Conservation (phyloP, 202 grass and related monocot genomes). For the Zoysia matrella region DNA sequence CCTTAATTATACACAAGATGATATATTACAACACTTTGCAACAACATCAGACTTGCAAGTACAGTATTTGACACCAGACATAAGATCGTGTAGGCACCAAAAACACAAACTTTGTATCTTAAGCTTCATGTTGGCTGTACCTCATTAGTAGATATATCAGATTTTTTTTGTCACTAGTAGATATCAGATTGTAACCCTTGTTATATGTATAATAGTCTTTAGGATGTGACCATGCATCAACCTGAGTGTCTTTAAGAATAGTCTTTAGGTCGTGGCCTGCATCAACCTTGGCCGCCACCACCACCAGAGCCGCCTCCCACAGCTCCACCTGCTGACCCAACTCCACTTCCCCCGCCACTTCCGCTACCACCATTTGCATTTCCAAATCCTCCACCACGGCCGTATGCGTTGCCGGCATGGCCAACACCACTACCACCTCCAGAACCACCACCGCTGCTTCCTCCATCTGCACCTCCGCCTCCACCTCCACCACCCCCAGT, state of each 20-base stretch:
- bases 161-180: no score
- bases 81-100: neutral
- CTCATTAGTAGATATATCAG: neutral
- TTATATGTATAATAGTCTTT: neutral
- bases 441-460: neutral
- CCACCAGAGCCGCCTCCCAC: conserved; percentile 15
- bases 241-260: no score
- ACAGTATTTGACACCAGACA: neutral
- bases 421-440: conserved; percentile 54
- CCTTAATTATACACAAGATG: no score
- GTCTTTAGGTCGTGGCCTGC: no score
- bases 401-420: conserved; percentile 32
- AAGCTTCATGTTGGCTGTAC: neutral
- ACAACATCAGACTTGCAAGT: neutral
- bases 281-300: conserved; percentile 48
- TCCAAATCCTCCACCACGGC: conserved; percentile 40
- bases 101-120: neutral
- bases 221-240: no score
- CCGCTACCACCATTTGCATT: conserved; percentile 20
- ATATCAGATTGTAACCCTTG: neutral
- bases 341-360: conserved; percentile 43
- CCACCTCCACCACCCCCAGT: conserved; percentile 24
- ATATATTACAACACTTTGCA: no score
- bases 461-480: neutral
- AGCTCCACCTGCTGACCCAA: conserved; percentile 23